Evolutionary conservation across 177 flowering plant genomes (phyloP).

Genomic region (Vitis hybrid): DNA sequence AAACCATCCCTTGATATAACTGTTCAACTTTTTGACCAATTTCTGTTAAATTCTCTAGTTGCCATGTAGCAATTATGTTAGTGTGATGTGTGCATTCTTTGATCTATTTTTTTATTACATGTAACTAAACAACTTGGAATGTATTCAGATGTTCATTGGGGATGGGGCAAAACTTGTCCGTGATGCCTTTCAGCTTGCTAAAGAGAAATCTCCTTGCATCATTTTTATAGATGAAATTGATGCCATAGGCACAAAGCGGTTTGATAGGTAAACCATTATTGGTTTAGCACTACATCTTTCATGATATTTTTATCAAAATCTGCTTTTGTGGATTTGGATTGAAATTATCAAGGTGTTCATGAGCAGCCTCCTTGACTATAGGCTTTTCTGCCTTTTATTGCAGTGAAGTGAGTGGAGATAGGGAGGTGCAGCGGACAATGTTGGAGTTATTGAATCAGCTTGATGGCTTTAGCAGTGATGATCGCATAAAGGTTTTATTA

Average conservation of each 20-base stretch:
- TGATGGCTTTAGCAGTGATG: slow-evolving; percentile 97
- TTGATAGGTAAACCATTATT: slow-evolving; percentile 66
- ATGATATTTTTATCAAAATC: neutral
- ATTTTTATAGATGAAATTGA: slow-evolving; percentile 98
- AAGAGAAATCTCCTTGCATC: slow-evolving; percentile 96
- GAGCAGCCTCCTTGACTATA: neutral
- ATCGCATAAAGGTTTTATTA: slow-evolving; percentile 68
- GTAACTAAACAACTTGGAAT: slow-evolving; percentile 2
- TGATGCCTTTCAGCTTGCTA: slow-evolving; percentile 95
- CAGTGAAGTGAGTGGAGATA: slow-evolving; percentile 99
- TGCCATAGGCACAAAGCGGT: slow-evolving; percentile 96
- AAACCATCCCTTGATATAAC: too few relatives aligned
- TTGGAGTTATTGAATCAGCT: slow-evolving; percentile 94
- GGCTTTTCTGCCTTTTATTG: slow-evolving; percentile 9
- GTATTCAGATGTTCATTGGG: slow-evolving; percentile 87
- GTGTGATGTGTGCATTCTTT: too few relatives aligned
- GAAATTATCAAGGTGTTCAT: neutral
- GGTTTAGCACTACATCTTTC: neutral
- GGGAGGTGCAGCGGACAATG: slow-evolving; percentile 99
- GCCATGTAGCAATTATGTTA: too few relatives aligned
- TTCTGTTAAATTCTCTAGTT: too few relatives aligned
- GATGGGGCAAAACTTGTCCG: slow-evolving; percentile 99
- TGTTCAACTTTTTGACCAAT: too few relatives aligned
- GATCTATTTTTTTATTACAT: neutral
- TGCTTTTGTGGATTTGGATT: neutral